Evolutionary conservation across 2,329 filamentous ascomycete species (phyloP).

Genomic region (Xylaria hypoxylon): DNA sequence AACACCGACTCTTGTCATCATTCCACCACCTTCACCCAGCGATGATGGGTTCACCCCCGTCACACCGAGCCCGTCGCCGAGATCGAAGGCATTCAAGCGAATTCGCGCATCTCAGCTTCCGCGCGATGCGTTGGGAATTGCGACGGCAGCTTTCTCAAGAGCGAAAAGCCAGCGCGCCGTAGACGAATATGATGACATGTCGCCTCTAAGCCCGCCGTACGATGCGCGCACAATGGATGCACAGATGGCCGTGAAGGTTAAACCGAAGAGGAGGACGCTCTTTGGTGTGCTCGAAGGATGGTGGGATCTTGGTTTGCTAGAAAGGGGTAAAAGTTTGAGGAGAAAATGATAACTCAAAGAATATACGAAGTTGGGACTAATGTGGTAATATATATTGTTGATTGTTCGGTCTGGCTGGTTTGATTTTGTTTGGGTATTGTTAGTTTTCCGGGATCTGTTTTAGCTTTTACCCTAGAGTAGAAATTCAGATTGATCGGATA

Average conservation of each 20-base stretch:
- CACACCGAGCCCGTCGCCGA: conserved; percentile 45
- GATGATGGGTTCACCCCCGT: conserved; percentile 49
- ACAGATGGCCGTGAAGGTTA: conserved; percentile 37
- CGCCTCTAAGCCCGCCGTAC: conserved; percentile 44
- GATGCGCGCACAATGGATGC: conserved; percentile 26
- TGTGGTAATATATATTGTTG: conserved; percentile 28
- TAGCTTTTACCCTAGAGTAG: conserved; percentile 9
- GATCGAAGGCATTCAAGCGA: conserved; percentile 38
- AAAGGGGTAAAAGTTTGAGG: conserved; percentile 54
- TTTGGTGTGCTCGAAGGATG: conserved; percentile 63
- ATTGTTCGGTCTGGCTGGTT: conserved; percentile 17
- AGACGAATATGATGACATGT: conserved; percentile 43
- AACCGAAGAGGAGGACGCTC: conserved; percentile 60
- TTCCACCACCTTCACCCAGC: conserved; percentile 43
- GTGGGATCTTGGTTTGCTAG: conserved; percentile 66
- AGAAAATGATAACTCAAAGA: conserved; percentile 30
- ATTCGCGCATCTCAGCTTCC: conserved; percentile 42
- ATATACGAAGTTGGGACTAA: conserved; percentile 24
- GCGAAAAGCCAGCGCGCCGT: conserved; percentile 40
- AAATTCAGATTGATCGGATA: conserved; percentile 23
- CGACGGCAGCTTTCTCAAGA: conserved; percentile 40
- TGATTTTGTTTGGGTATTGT: conserved; percentile 10
- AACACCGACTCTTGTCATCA: conserved; percentile 29
- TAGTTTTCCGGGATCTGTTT: conserved; percentile 3
- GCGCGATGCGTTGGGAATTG: conserved; percentile 50